Evolutionary conservation across 2,329 filamentous ascomycete genomes (phyloP), one percentile per base, ranked within the genome.

Genomic region (Lecanicillium sp.): DNA sequence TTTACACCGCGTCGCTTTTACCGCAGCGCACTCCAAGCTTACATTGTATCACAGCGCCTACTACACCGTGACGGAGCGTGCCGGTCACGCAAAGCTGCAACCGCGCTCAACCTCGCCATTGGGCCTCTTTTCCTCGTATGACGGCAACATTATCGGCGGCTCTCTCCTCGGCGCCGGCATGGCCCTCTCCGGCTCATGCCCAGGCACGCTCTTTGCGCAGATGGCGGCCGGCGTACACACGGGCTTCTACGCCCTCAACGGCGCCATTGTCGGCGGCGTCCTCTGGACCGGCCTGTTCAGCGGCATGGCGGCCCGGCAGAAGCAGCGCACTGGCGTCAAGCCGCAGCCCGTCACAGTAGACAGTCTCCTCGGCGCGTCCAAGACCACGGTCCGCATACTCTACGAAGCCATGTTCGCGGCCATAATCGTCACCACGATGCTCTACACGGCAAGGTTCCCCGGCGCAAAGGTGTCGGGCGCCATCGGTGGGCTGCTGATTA

Each of bases 91-190:
- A 19, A 55, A 53, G 13, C 58, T 74, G 11, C 58, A 58, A 3
- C 70, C 73, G 0, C 71, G 75, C 9, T 56, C 60, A 41, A 68
- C 68, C 25, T 71, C 76, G 2, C 63, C 69, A 5, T 52, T 79
- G 18, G 70, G 68, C 37, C 59, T 79, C 49, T 69, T 78, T 46
- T 61, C 62, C 8, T 52, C 57, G 14, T 78, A 77, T 49, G 79
- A 82, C 49, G 80, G 77, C 40, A 84, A 85, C 53, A 57, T 83
- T 33, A 47, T 82, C 46, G 81, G 81, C 40, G 81, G 80, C 4
- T 51, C 65, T 13, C 57, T 83, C 3, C 68, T 81, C 18, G 80
- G 81, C 27, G 55, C 70, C n/a, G 81, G 81, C 40, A 82, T 84
- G 79, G 69, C 75, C 5, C 59, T 83, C 13, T 72, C 78, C 0